Base-by-base conservation (phyloP, 495 filamentous ascomycete genomes). In the Neurospora intermedia region DNA sequence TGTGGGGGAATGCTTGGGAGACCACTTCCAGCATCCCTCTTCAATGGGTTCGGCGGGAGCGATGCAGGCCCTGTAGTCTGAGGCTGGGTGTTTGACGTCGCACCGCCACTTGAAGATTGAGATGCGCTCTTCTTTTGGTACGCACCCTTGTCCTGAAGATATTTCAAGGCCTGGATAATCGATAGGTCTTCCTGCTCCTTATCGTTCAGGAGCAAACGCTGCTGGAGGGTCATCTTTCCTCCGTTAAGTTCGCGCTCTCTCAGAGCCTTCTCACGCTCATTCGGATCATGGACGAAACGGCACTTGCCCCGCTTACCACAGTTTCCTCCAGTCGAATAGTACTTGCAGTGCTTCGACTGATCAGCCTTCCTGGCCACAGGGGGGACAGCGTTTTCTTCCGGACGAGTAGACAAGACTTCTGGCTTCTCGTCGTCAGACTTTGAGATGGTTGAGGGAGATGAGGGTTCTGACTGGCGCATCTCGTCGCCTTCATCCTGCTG, bases 271-370 rank as follows among this genome's bases (percentile, higher is more conserved):
- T 85, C 85, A 27, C 87, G 82, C 71, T 87, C 84, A 20, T 82
- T 81, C 6, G 83, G 80, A 74, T 89, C 87, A 75, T 89, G 87
- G 69, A 88, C 86, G 78, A 89, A 89, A 78, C 87, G 87, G 83
- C 87, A 89, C 85, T 89, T 89, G 85, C 86, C 86, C 84, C 87
- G 86, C 84, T 89, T 89, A 31, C 87, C 87, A 74, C 87, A 89
- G 27, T 81, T 88, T n/a, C 87, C 87, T 66, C 87, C 87, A 40
- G 86, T 88, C 7, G 86, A 88, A 70, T 84, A 89, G 74, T 89
- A 89, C 76, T 89, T 89, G 84, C 87, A 89, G 72, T 88, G 87
- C 76, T 86, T 84, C 54, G 83, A 80, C 66, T 85, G 83, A 73
- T 87, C 83, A 40, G 86, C 84, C 78, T 87, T 82, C 54, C 81